A percentile compares a stretch with the other conserved stretches of the same genome.
Conservation (phyloP, 768 basidiomycete genomes). For the Tricholoma sp. region DNA sequence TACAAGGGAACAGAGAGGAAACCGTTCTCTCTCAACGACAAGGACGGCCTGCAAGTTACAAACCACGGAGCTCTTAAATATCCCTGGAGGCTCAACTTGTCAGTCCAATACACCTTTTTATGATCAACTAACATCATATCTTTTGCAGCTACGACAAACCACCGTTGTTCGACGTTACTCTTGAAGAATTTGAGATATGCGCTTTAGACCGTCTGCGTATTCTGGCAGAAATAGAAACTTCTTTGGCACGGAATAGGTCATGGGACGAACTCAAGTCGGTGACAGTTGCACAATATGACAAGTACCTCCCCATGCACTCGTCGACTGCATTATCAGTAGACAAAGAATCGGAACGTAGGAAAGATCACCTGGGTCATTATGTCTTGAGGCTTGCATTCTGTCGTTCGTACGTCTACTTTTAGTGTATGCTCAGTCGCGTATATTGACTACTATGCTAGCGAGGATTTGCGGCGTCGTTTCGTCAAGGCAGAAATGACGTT, state of each 20-base stretch:
- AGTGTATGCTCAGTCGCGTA: background rate
- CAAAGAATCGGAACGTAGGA: slow-evolving; percentile 61
- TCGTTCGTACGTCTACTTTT: slow-evolving; percentile 68
- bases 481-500: slow-evolving; percentile 84
- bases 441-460: slow-evolving; percentile 39
- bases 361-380: slow-evolving; percentile 90
- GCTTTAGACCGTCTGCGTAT: slow-evolving; percentile 86
- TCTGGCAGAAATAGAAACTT: slow-evolving; percentile 88
- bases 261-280: slow-evolving; percentile 71
- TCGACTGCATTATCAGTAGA: slow-evolving; percentile 45
- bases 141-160: slow-evolving; percentile 76
- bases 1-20: slow-evolving; percentile 30
- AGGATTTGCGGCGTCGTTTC: slow-evolving; percentile 85
- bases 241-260: slow-evolving; percentile 75
- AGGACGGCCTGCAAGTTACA: slow-evolving; percentile 19
- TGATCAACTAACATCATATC: slow-evolving; percentile 7
- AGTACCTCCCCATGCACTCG: slow-evolving; percentile 69
- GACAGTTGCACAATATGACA: slow-evolving; percentile 57
- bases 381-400: slow-evolving; percentile 93
- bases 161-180: slow-evolving; percentile 81
- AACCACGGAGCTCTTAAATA: slow-evolving; percentile 40
- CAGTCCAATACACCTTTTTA: slow-evolving; percentile 16
- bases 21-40: slow-evolving; percentile 13
- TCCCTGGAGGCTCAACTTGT: slow-evolving; percentile 80
- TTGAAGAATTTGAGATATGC: slow-evolving; percentile 92